These are phyloP conservation scores for Nannizziopsis barbatae DNA, from an alignment of 2,329 filamentous ascomycete species.

Conservation along the genomic window DNA sequence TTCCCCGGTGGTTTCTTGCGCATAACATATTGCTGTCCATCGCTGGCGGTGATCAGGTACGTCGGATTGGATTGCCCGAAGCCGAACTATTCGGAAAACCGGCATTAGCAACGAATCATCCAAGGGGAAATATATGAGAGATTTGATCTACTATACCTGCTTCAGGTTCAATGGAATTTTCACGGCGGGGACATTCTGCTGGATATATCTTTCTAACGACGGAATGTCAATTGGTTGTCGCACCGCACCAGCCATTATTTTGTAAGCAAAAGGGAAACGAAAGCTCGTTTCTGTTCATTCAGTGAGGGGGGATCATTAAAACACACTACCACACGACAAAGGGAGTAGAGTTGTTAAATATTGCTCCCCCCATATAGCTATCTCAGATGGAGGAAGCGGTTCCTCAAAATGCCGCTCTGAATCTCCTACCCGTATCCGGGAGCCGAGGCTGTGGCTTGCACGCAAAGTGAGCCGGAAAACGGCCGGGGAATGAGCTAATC, in stretches of 20 bases:
- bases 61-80: conserved; percentile 97
- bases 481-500: too few species aligned
- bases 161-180: conserved; percentile 74
- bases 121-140: not conserved
- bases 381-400: too few species aligned
- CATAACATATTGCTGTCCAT: conserved; percentile 67
- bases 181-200: conserved; percentile 68
- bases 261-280: not conserved
- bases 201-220: conserved; percentile 68
- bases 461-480: too few species aligned
- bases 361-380: too few species aligned
- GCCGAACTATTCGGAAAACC: conserved; percentile 55
- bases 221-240: conserved; percentile 80
- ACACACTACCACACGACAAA: too few species aligned
- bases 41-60: conserved; percentile 70
- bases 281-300: not conserved
- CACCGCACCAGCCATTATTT: conserved; percentile 67
- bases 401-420: too few species aligned
- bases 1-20: conserved; percentile 97
- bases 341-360: too few species aligned
- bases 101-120: not conserved
- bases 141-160: conserved; percentile 50
- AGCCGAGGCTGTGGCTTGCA: conserved; percentile 3
- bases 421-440: not conserved
- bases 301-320: too few species aligned